phyloP scores from a whole-genome alignment of 345 rosid genomes.

The Lagerstroemia speciosa region DNA sequence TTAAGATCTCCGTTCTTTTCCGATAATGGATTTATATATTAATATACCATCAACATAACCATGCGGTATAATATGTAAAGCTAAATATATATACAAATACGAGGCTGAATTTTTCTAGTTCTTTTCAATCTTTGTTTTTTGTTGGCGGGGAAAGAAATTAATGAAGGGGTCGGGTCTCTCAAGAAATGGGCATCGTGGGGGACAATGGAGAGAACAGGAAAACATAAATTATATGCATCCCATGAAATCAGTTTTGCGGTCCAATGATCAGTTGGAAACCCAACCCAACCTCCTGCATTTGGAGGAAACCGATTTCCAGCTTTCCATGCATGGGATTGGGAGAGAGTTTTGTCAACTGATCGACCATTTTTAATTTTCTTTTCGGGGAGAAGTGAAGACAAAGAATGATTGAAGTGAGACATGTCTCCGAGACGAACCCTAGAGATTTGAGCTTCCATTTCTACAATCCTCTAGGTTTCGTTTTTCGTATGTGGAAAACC shows the following conservation, averaged over 20 bases:
- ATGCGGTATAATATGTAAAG: too few relatives aligned
- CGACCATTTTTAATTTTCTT: not conserved
- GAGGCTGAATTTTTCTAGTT: too few relatives aligned
- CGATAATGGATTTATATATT: too few relatives aligned
- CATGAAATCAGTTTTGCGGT: not conserved
- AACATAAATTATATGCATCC: not conserved
- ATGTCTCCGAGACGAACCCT: too few relatives aligned
- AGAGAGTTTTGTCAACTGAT: not conserved
- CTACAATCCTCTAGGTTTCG: too few relatives aligned
- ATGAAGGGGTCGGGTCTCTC: not conserved
- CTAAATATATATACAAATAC: too few relatives aligned
- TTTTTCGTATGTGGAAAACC: too few relatives aligned
- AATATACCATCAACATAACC: too few relatives aligned
- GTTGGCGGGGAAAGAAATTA: not conserved
- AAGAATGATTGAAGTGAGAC: not conserved
- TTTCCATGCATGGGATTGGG: not conserved
- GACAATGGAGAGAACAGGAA: not conserved
- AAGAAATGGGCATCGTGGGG: not conserved
- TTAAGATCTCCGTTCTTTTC: too few relatives aligned
- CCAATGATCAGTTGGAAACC: not conserved
- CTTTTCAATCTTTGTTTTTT: too few relatives aligned
- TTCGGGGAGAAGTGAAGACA: not conserved
- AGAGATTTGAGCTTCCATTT: too few relatives aligned
- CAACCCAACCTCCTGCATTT: not conserved
- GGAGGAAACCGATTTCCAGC: not conserved